Base-by-base conservation (phyloP, 2,329 filamentous ascomycete species). In the Eutypella sp. region DNA sequence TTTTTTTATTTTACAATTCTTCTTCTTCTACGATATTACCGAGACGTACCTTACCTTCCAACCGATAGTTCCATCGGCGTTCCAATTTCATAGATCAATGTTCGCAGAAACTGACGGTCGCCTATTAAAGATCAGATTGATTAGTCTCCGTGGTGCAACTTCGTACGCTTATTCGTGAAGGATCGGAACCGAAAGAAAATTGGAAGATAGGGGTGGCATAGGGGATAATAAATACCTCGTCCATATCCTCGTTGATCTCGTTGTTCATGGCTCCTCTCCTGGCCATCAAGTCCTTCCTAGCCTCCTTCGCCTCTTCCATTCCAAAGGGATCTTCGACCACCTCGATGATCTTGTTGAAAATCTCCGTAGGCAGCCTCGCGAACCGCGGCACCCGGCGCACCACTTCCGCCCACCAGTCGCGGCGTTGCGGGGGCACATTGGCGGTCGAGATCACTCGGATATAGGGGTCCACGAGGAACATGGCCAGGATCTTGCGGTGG, bases 391-490 rank as follows among this genome's bases (percentile, higher is more conserved):
- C 36, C 18, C 36, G 19, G 24, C 45, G 46, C 18, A 50, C 23
- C 37, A 48, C 53, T 22, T 57, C 57, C 5, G 56, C 57, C 64
- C 62, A 69, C 66, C 66, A 68, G 40, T 65, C 60, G 34, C 53
- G 52, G 23, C 56, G 62, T 49, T 70, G 65, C 4, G 68, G 66
- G n/a, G 67, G 67, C n/a, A 69, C 65, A 27, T 66, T 64, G 20
- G 58, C 60, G 1, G 65, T 65, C 3, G 63, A 80, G 9, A 78
- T 66, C 41, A 84, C 68, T 6, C 70, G 69, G 5, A 64, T 54
- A 24, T 71, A 56, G 0, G 80, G 80, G 51, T 84, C 79, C 2
- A 84, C 73, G 2, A 85, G 68, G 57, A 75, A 84, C 33, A 84
- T 65, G 0, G 74, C 75, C 0, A 84, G 62, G 45, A 83, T 74